Evolutionary conservation across 306 rosid species (phyloP).

Genomic region (Nissolia schottii): DNA sequence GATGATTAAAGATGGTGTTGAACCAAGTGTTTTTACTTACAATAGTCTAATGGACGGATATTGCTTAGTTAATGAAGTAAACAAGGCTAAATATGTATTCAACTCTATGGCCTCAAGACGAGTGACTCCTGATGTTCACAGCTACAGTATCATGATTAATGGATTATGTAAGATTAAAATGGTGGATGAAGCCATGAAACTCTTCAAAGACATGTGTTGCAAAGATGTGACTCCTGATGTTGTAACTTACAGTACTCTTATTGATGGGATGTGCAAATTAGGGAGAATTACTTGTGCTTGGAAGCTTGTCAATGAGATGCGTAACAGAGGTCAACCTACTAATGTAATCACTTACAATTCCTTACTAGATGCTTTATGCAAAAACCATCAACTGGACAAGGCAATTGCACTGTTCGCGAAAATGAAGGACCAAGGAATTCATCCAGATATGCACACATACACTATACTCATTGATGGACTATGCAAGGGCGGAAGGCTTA

Average conservation of each 20-base stretch:
- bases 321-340: background rate
- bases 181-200: conserved; percentile 17
- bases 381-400: background rate
- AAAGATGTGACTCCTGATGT: background rate
- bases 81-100: background rate
- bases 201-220: background rate
- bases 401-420: background rate
- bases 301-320: conserved; percentile 13
- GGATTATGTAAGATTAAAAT: background rate
- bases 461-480: background rate
- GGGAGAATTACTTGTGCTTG: background rate
- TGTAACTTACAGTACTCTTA: background rate
- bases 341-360: background rate
- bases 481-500: background rate
- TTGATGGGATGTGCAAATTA: conserved; percentile 18
- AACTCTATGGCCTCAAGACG: background rate
- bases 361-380: background rate
- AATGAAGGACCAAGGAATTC: background rate
- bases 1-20: background rate
- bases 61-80: background rate
- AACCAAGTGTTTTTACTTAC: background rate
- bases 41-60: conserved; percentile 15
- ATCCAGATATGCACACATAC: background rate
- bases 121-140: background rate
- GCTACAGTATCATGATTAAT: background rate